A percentile compares a stretch with the other conserved stretches of the same genome.
These are phyloP conservation scores for Saccharomycopsis hybrid DNA, from an alignment of 1,139 yeast species.

Conservation along the genomic window DNA sequence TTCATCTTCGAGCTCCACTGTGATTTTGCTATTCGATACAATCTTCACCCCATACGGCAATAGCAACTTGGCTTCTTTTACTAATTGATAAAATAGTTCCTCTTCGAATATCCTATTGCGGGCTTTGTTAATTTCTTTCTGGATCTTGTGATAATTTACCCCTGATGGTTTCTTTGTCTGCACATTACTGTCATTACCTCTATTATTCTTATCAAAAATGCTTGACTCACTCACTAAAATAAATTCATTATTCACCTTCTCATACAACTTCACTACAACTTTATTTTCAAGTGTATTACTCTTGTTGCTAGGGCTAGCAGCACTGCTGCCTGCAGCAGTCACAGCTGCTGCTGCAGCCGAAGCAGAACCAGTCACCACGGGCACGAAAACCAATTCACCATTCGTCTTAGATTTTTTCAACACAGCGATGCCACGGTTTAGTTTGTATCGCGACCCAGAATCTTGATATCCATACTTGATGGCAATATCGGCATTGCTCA, in stretches of 20 bases:
- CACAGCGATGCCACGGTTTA: slow-evolving; percentile 22
- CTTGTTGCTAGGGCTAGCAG: background rate
- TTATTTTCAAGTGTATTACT: slow-evolving; percentile 31
- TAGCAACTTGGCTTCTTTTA: slow-evolving; percentile 67
- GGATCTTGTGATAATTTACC: slow-evolving; percentile 30
- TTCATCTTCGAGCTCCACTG: slow-evolving; percentile 59
- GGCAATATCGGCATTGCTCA: slow-evolving; percentile 50
- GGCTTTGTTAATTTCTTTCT: slow-evolving; percentile 49
- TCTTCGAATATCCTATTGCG: slow-evolving; percentile 79
- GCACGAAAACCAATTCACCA: slow-evolving; percentile 28
- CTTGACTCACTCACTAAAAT: slow-evolving; percentile 31
- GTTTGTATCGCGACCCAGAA: slow-evolving; percentile 54
- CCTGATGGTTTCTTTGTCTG: slow-evolving; percentile 18
- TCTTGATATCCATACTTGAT: slow-evolving; percentile 89
- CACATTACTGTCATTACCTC: slow-evolving; percentile 26
- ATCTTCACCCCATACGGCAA: slow-evolving; percentile 69
- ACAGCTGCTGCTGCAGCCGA: no score
- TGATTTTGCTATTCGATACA: slow-evolving; percentile 56
- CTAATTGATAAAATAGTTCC: slow-evolving; percentile 61
- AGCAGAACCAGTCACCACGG: slow-evolving; percentile 19
- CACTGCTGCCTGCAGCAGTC: background rate
- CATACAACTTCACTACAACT: slow-evolving; percentile 47
- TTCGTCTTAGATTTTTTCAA: slow-evolving; percentile 10
- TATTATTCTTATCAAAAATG: slow-evolving; percentile 25
- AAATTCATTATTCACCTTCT: slow-evolving; percentile 45